Conservation (phyloP, 2,329 filamentous ascomycete species). For the Hawksworthiomyces lignivorus region DNA sequence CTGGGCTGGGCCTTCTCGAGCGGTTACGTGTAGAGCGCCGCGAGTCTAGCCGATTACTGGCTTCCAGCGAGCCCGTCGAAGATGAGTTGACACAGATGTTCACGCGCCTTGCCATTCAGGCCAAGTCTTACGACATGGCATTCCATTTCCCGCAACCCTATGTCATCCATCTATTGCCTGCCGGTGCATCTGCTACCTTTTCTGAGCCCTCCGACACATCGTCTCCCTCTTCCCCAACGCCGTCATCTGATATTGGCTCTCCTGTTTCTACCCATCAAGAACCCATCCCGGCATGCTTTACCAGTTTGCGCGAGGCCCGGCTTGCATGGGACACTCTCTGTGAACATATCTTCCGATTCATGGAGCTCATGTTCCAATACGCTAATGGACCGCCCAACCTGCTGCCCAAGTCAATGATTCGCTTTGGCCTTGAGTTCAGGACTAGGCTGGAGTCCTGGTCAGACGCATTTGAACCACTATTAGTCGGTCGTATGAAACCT, state of each 20-base stretch:
- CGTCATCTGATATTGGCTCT: slow-evolving; percentile 33
- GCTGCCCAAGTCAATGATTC: slow-evolving; percentile 39
- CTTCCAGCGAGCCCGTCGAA: slow-evolving; percentile 38
- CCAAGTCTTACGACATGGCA: slow-evolving; percentile 61
- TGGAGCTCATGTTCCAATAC: slow-evolving; percentile 44
- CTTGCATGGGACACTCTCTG: slow-evolving; percentile 48
- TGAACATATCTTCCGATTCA: slow-evolving; percentile 50
- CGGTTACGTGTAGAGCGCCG: slow-evolving; percentile 40
- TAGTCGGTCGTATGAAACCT: slow-evolving; percentile 40
- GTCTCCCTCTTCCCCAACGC: slow-evolving; percentile 24
- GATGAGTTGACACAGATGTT: slow-evolving; percentile 57
- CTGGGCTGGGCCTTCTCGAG: slow-evolving; percentile 47
- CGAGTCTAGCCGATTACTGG: slow-evolving; percentile 16
- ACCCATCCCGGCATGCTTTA: slow-evolving; percentile 38
- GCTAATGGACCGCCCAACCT: slow-evolving; percentile 45
- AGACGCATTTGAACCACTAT: slow-evolving; percentile 47
- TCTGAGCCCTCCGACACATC: slow-evolving; percentile 26
- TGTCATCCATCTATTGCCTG: slow-evolving; percentile 45
- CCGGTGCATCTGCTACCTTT: slow-evolving; percentile 13
- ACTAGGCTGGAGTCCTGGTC: slow-evolving; percentile 47
- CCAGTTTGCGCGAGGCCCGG: slow-evolving; percentile 46
- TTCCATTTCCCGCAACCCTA: slow-evolving; percentile 58
- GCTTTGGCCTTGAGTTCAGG: slow-evolving; percentile 40
- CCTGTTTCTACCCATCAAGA: slow-evolving; percentile 30
- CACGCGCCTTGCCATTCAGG: slow-evolving; percentile 55